Evolutionary conservation across 2,329 filamentous ascomycete species (phyloP).

Genomic region (Aspergillus fischeri): DNA sequence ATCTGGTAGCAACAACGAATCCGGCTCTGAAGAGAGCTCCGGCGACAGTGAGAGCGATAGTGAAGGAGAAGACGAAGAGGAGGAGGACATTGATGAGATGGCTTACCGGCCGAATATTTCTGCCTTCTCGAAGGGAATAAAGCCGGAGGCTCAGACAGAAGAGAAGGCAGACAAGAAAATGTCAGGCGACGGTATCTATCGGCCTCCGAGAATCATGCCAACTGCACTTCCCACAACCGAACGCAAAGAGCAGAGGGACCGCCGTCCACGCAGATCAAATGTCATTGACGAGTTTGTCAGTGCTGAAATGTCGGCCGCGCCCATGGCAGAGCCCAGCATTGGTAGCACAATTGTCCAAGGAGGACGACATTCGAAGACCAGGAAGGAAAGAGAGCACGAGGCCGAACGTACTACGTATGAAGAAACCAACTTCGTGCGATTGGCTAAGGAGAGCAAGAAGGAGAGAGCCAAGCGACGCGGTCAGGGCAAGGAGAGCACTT

Average conservation of each 20-base stretch:
- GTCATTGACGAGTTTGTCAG: constrained; percentile 90
- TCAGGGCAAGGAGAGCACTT: constrained; percentile 51
- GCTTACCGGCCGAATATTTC: constrained; percentile 60
- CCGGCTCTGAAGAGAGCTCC: constrained; percentile 20
- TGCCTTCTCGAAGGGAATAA: constrained; percentile 39
- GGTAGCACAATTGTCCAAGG: constrained; percentile 80
- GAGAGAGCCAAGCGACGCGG: constrained; percentile 62
- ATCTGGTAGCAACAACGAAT: constrained; percentile 26
- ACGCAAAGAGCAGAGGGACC: constrained; percentile 55
- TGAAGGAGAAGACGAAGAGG: constrained; percentile 35
- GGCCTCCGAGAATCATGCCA: constrained; percentile 81
- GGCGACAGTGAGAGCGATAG: constrained; percentile 28
- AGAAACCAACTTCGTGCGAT: constrained; percentile 83
- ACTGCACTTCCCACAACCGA: constrained; percentile 72
- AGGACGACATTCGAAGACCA: constrained; percentile 74
- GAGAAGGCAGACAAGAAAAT: constrained; percentile 25
- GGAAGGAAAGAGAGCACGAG: constrained; percentile 71
- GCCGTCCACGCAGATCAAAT: constrained; percentile 66
- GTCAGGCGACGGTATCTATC: constrained; percentile 67
- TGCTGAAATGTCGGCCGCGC: constrained; percentile 76
- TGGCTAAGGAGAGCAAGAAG: constrained; percentile 86
- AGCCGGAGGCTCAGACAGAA: constrained; percentile 25
- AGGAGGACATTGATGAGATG: constrained; percentile 54
- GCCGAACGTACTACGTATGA: constrained; percentile 80
- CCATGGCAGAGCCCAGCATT: constrained; percentile 81